phyloP scores from a whole-genome alignment of 495 filamentous ascomycete genomes.

The Lindgomyces ingoldianus region DNA sequence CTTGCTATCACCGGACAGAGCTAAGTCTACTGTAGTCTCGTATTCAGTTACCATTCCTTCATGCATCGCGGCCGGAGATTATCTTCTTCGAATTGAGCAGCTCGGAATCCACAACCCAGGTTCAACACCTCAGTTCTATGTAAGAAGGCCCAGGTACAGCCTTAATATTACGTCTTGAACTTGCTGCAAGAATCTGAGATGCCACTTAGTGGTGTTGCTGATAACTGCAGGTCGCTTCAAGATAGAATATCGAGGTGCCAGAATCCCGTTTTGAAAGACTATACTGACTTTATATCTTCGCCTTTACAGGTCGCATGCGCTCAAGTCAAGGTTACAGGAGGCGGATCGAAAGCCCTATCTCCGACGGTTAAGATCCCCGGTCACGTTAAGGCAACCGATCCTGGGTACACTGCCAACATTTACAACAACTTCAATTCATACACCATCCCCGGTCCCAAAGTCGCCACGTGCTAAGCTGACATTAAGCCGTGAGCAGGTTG shows the following conservation, averaged over 20 bases:
- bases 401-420: constrained; percentile 57
- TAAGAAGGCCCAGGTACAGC: too few species aligned
- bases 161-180: too few species aligned
- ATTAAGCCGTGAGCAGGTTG: neutral
- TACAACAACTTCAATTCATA: constrained; percentile 55
- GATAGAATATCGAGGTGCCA: too few species aligned
- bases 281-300: too few species aligned
- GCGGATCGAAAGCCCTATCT: constrained; percentile 9
- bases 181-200: too few species aligned
- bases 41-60: constrained; percentile 45
- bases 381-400: constrained; percentile 56
- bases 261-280: too few species aligned
- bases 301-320: constrained; percentile 47
- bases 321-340: constrained; percentile 35
- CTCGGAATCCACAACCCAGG: constrained; percentile 57
- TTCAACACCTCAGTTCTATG: constrained; percentile 52
- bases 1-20: too few species aligned
- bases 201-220: too few species aligned
- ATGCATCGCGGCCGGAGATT: constrained; percentile 34
- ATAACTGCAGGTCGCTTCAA: too few species aligned
- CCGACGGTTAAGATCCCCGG: constrained; percentile 51
- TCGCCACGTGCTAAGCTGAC: constrained; percentile 35
- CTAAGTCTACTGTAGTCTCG: neutral
- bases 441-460: constrained; percentile 52
- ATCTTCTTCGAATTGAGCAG: constrained; percentile 38